These are phyloP conservation scores for Spinacia oleracea DNA, from an alignment of 179 eudicot species.

Conservation along the genomic window DNA sequence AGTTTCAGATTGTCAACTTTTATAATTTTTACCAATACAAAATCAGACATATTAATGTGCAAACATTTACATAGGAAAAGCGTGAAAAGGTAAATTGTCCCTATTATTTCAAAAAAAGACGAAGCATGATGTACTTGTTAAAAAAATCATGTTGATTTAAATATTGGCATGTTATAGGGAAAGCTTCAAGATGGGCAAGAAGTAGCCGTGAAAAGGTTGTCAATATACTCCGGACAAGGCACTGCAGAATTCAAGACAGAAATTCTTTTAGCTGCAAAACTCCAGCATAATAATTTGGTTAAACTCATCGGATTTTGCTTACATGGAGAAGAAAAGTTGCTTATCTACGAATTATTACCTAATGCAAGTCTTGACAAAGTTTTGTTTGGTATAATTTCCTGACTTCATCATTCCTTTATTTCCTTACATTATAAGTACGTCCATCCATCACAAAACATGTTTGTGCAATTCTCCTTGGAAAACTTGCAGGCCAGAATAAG, in stretches of 20 bases:
- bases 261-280: slow-evolving; percentile 21
- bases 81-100: no score
- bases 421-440: not conserved
- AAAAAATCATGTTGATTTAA: no score
- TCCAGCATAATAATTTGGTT: slow-evolving; percentile 25
- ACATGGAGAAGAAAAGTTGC: slow-evolving; percentile 12
- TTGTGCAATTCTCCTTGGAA: not conserved
- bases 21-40: no score
- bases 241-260: slow-evolving; percentile 20
- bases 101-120: no score
- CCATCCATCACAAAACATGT: not conserved
- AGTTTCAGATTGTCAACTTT: no score
- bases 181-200: slow-evolving; percentile 13
- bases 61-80: no score
- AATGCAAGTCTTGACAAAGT: slow-evolving; percentile 26
- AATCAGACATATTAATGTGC: no score
- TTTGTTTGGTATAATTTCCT: slow-evolving; percentile 10
- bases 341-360: slow-evolving; percentile 9
- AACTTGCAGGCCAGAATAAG: slow-evolving; percentile 24
- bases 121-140: no score
- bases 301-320: slow-evolving; percentile 24
- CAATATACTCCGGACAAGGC: slow-evolving; percentile 20
- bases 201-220: slow-evolving; percentile 17
- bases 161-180: no score
- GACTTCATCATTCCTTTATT: not conserved